Evolutionary conservation across 192 early-diverging fungal genomes (phyloP), one percentile per base, ranked within the genome.

Genomic region (Cetraspora pellucida): DNA sequence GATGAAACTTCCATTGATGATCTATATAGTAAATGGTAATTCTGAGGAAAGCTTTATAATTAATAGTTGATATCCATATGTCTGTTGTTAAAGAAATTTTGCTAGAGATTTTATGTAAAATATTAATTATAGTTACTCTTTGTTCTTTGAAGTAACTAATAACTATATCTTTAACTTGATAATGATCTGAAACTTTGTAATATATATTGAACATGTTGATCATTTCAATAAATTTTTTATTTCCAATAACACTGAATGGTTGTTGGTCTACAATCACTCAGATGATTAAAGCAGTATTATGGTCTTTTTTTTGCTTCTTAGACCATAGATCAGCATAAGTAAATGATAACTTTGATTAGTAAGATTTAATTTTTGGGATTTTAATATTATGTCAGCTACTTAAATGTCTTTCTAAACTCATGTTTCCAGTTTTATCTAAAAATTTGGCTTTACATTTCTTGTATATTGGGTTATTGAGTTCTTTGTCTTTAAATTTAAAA

Each of bases 181-280:
- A 5, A 37, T 5, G 5, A 37, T 37, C 31, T 37, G 5, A 5
- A 37, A 37, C 31, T 37, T 3, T 37, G 5, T 37, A 37, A 37
- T 5, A 37, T 37, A 37, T 37, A 37, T 37, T 25, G 30, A 71
- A 25, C 37, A n/a, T 23, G 14, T 54, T 10, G 3, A 50, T 55
- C 69, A 71, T 71, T 67, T 67, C 44, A 67, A 67, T 67, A 46
- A 67, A 67, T 27, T 67, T 23, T 45, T 44, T 23, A 44, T 46
- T 67, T 25, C 45, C 65, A 44, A 67, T 17, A 21, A 67, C 43
- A 47, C 43, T 67, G 45, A 67, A 67, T 45, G 44, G 46, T 67
- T 67, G 65, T 49, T 27, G 19, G 19, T 67, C 25, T 45, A 3
- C 37, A 10, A 67, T 47, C 1, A 67, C 17, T 43, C 65, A 67